Percentiles rank a stretch among this genome's conserved stretches.
phyloP scores from a whole-genome alignment of 2,329 filamentous ascomycete genomes.

The Claviceps lovelessii region DNA sequence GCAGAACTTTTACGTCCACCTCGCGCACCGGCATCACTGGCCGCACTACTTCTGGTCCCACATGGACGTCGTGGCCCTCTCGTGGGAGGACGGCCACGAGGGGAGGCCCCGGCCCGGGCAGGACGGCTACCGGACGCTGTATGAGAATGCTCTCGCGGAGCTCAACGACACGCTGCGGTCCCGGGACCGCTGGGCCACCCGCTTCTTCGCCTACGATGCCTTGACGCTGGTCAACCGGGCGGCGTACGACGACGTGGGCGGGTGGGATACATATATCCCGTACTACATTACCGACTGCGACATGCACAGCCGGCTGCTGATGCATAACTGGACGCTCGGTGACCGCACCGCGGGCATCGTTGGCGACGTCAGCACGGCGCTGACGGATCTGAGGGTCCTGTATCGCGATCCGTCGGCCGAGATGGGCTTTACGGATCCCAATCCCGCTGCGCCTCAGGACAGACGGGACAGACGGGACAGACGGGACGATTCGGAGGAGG shows the following conservation, averaged over 20 bases:
- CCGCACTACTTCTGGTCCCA: conserved; percentile 42
- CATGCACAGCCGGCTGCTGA: conserved; percentile 33
- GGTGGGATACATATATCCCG: conserved; percentile 43
- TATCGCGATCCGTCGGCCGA: conserved; percentile 27
- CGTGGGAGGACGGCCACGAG: conserved; percentile 25
- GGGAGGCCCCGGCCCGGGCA: conserved; percentile 19
- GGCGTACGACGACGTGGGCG: conserved; percentile 35
- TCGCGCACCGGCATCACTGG: conserved; percentile 29
- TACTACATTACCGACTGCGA: conserved; percentile 46
- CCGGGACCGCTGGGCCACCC: conserved; percentile 31
- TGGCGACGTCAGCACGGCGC: conserved; percentile 28
- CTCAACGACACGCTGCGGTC: conserved; percentile 17
- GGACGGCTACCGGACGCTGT: conserved; percentile 26
- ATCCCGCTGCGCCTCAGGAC: conserved; percentile 17
- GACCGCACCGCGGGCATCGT: conserved; percentile 28
- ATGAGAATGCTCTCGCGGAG: conserved; percentile 24
- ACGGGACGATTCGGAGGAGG: not conserved
- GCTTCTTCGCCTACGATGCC: conserved; percentile 46
- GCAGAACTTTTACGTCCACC: conserved; percentile 37
- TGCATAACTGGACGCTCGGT: conserved; percentile 28
- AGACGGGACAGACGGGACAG: not conserved
- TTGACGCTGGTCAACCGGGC: conserved; percentile 41
- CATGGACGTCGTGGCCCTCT: conserved; percentile 35
- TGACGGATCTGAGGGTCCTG: conserved; percentile 31
- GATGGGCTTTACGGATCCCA: conserved; percentile 24